Percentiles rank a stretch among this genome's conserved stretches.
Conservation (phyloP, 495 filamentous ascomycete species). For the Trichocladium uniseriatum region DNA sequence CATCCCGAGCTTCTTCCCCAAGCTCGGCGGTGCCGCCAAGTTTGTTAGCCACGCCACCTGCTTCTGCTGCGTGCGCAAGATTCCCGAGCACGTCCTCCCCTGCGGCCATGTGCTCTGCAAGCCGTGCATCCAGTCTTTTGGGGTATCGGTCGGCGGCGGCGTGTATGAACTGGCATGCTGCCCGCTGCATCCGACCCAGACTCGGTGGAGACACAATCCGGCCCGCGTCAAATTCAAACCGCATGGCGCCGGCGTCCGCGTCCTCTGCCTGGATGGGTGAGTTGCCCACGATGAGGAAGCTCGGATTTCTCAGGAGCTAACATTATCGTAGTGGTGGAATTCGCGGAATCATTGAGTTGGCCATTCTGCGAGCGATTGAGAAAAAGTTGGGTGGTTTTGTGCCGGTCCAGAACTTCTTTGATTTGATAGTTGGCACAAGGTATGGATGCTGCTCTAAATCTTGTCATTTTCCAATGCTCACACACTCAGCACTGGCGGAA, state of each 20-base stretch:
- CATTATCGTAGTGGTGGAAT: constrained; percentile 34
- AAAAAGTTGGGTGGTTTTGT: constrained; percentile 30
- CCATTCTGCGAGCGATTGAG: constrained; percentile 36
- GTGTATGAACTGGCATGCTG: constrained; percentile 17
- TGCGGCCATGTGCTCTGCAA: constrained; percentile 53
- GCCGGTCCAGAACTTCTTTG: constrained; percentile 37
- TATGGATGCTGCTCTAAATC: constrained; percentile 15
- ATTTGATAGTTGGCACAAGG: constrained; percentile 47
- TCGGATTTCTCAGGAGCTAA: too few species aligned
- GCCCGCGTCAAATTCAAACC: constrained; percentile 38
- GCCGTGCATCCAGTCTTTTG: constrained; percentile 30
- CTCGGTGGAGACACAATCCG: constrained; percentile 20
- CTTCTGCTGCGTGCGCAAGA: constrained; percentile 45
- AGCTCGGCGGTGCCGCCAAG: constrained; percentile 8
- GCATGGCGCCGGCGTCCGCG: constrained; percentile 37
- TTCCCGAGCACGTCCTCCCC: constrained; percentile 44
- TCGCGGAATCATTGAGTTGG: constrained; percentile 41
- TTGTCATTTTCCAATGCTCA: constrained; percentile 1
- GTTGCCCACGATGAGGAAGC: neutral
- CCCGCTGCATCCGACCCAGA: constrained; percentile 25
- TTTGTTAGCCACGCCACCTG: constrained; percentile 38
- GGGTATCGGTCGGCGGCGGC: neutral
- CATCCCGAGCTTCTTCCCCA: constrained; percentile 22
- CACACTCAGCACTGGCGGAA: constrained; percentile 42
- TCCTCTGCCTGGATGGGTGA: constrained; percentile 43